Conservation (phyloP, 768 basidiomycete genomes). For the Hygrophorus pudorinus region DNA sequence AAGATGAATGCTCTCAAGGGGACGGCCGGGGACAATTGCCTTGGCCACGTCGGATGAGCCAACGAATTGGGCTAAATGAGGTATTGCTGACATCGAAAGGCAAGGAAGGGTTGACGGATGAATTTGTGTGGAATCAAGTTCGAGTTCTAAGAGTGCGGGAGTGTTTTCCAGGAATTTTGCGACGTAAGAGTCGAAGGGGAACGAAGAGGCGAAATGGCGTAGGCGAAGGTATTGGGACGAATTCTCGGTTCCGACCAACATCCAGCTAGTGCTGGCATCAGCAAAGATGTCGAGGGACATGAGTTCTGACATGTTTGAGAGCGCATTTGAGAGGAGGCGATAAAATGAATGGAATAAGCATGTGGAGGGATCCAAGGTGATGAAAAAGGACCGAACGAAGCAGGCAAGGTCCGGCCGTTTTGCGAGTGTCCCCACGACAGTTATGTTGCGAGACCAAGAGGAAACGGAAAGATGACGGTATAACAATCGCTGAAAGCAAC, state of each 20-base stretch:
- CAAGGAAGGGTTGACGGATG: constrained; percentile 23
- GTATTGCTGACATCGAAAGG: constrained; percentile 28
- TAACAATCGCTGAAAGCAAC: constrained; percentile 37
- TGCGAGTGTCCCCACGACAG: constrained; percentile 47
- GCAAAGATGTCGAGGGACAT: constrained; percentile 46
- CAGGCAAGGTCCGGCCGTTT: constrained; percentile 44
- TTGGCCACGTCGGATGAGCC: constrained; percentile 50
- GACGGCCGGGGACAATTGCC: constrained; percentile 53
- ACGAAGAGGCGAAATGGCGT: constrained; percentile 46
- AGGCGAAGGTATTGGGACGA: constrained; percentile 35
- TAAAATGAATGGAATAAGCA: constrained; percentile 39
- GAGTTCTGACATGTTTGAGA: constrained; percentile 53
- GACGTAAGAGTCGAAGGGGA: constrained; percentile 50
- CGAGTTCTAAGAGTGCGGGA: constrained; percentile 45
- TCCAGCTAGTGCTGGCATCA: constrained; percentile 42
- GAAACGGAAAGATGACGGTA: constrained; percentile 49
- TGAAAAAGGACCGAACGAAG: constrained; percentile 51
- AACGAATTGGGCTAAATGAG: constrained; percentile 44
- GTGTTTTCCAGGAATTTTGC: constrained; percentile 48
- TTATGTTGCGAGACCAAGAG: constrained; percentile 31
- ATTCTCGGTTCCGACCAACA: constrained; percentile 28
- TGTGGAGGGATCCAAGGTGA: constrained; percentile 36
- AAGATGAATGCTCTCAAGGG: constrained; percentile 54
- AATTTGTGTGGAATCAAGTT: constrained; percentile 33
- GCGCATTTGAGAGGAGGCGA: constrained; percentile 36